These are phyloP conservation scores for Fusarium keratoplasticum DNA, from an alignment of 2,329 filamentous ascomycete genomes.

Conservation along the genomic window DNA sequence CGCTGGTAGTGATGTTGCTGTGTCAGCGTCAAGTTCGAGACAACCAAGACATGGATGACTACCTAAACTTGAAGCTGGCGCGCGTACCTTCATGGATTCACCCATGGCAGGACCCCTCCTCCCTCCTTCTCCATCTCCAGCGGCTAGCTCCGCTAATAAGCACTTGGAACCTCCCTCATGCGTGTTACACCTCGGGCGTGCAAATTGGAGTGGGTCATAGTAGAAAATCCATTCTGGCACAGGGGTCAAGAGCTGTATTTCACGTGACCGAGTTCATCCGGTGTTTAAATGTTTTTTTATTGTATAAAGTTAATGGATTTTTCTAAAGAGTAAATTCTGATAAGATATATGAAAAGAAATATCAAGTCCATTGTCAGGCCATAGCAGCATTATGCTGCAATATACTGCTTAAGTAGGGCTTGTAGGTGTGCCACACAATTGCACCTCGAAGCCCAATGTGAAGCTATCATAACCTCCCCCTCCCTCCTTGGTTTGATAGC, in stretches of 20 bases:
- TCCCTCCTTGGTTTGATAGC: background rate
- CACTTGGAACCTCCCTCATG: background rate
- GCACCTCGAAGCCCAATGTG: background rate
- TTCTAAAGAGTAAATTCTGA: background rate
- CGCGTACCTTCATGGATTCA: background rate
- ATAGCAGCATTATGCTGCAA: background rate
- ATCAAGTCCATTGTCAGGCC: background rate
- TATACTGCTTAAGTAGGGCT: background rate
- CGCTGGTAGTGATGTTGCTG: slow-evolving; percentile 28
- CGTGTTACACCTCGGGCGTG: background rate
- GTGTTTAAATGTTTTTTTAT: background rate
- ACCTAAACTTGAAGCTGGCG: background rate
- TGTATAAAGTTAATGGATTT: background rate
- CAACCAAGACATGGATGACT: background rate
- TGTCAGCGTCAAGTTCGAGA: slow-evolving; percentile 30
- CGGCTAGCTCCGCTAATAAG: slow-evolving; percentile 26
- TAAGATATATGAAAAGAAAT: background rate
- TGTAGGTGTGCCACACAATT: background rate
- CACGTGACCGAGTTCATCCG: background rate
- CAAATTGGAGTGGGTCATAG: background rate
- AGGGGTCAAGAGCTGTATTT: background rate
- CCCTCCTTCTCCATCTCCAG: slow-evolving; percentile 14
- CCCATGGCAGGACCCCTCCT: slow-evolving; percentile 30
- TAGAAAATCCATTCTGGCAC: background rate
- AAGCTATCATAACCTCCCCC: background rate